Evolutionary conservation across 345 rosid species (phyloP), one percentile per base, ranked within the genome.

Genomic region (Populus euphratica): DNA sequence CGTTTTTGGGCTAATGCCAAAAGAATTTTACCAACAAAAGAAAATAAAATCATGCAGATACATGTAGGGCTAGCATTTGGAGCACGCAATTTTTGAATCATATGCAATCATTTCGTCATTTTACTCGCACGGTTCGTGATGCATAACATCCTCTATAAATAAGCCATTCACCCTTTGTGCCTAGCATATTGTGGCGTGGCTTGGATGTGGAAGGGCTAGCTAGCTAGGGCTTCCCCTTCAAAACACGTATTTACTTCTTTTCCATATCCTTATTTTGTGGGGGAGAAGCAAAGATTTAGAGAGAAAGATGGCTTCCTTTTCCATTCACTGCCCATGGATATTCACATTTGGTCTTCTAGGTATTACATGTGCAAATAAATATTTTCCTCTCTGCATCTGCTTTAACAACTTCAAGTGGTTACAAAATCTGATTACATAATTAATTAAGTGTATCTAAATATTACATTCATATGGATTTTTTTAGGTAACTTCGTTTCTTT

Each of bases 311-410:
- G 74, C 78, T 38, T 2, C 76, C 13, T 54, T 82, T 69, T 56
- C 76, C 1, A 80, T 75, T 73, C 69, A 74, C 3, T 63, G 79
- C 69, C 83, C 84, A 8, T 65, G 54, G 65, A 79, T 29, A 65
- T 72, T 86, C 5, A 35, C 73, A 25, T 86, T 86, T 72, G 88
- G 88, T 43, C 16, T 81, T 69, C 73, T 81, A 31, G 84, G 84
- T 78, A 78, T 16, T 47, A 13, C 50, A 47, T 12, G 11, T 47
- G 14, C 18, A 47, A 47, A 47, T 47, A 47, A 0, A 47, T 47
- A 47, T 36, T 52, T 12, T 29, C n/a, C 23, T 64, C 68, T 64
- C 17, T 52, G 20, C 44, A 41, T 29, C 52, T 36, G 18, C 59
- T 56, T 4, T 38, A 5, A 14, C 47, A 49, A 5, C 41, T 25